These are phyloP conservation scores for Paracamarosporium sp. DNA, from an alignment of 2,329 filamentous ascomycete genomes.

Conservation along the genomic window DNA sequence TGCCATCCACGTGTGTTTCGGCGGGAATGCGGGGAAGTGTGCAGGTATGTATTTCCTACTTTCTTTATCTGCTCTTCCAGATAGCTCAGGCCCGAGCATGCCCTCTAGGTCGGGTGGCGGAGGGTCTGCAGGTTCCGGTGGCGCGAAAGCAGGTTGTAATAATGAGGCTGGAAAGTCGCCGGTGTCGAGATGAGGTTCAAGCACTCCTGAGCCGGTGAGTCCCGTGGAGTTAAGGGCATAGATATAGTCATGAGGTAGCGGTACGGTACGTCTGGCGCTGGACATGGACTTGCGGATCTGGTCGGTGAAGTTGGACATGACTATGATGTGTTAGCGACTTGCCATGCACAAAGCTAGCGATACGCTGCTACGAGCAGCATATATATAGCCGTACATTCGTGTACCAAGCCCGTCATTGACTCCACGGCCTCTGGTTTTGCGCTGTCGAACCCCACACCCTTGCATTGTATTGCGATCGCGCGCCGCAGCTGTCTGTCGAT, in stretches of 20 bases:
- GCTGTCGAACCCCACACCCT: conserved; percentile 61
- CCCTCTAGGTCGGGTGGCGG: conserved; percentile 53
- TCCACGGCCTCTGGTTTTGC: conserved; percentile 64
- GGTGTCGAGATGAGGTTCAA: conserved; percentile 50
- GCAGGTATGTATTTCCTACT: conserved; percentile 62
- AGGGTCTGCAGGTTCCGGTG: conserved; percentile 48
- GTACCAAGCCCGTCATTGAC: conserved; percentile 60
- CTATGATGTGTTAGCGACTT: conserved; percentile 44
- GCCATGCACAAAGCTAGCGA: not conserved
- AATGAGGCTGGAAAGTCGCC: conserved; percentile 43
- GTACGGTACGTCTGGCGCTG: conserved; percentile 60
- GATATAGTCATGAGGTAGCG: conserved; percentile 66
- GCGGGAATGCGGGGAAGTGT: conserved; percentile 68
- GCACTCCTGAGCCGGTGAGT: conserved; percentile 48
- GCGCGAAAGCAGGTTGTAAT: conserved; percentile 49
- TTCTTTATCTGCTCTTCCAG: conserved; percentile 54
- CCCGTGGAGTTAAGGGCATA: conserved; percentile 54
- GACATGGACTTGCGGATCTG: conserved; percentile 65
- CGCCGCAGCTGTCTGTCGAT: conserved; percentile 62
- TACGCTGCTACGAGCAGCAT: conserved; percentile 12
- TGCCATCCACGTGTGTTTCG: conserved; percentile 68
- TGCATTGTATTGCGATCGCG: conserved; percentile 60
- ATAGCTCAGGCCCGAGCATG: conserved; percentile 61
- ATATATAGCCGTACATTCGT: conserved; percentile 62
- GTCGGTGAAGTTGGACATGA: conserved; percentile 61